Percentiles rank a stretch among this genome's conserved stretches.
phyloP scores from a whole-genome alignment of 805 yeast species.

The Lachancea thermotolerans region DNA sequence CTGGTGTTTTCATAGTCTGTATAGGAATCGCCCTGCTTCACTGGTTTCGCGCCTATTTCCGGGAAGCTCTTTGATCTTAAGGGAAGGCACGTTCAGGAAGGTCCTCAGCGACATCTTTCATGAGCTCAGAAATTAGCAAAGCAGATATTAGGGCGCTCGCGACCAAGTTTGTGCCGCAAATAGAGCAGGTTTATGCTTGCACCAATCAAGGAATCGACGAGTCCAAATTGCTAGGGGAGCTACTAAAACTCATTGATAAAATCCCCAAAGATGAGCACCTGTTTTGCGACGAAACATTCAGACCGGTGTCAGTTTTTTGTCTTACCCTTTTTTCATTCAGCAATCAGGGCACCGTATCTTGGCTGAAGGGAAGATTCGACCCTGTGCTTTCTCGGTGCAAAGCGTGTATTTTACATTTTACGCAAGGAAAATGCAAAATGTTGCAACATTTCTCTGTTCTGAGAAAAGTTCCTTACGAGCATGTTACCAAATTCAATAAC shows the following conservation, averaged over 20 bases:
- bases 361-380: conserved; percentile 37
- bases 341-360: conserved; percentile 38
- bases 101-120: conserved; percentile 1
- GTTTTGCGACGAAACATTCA: conserved; percentile 48
- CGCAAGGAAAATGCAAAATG: conserved; percentile 45
- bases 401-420: conserved; percentile 48
- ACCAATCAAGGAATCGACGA: conserved; percentile 22
- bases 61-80: background rate
- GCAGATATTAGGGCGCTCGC: conserved; percentile 11
- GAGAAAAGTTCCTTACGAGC: conserved; percentile 43
- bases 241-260: conserved; percentile 28
- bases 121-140: conserved; percentile 12
- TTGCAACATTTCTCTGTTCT: conserved; percentile 45
- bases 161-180: conserved; percentile 16
- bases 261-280: conserved; percentile 34
- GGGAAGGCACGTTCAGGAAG: conserved; percentile 1
- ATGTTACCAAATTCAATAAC: conserved; percentile 31
- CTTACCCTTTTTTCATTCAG: conserved; percentile 55
- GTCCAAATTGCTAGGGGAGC: conserved; percentile 32
- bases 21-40: background rate
- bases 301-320: conserved; percentile 46
- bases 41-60: background rate
- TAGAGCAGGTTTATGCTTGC: conserved; percentile 27
- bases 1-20: conserved; percentile 1
- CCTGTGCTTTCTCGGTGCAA: conserved; percentile 43